Conservation (phyloP, 805 yeast species). For the Suhomyces faveliae region DNA sequence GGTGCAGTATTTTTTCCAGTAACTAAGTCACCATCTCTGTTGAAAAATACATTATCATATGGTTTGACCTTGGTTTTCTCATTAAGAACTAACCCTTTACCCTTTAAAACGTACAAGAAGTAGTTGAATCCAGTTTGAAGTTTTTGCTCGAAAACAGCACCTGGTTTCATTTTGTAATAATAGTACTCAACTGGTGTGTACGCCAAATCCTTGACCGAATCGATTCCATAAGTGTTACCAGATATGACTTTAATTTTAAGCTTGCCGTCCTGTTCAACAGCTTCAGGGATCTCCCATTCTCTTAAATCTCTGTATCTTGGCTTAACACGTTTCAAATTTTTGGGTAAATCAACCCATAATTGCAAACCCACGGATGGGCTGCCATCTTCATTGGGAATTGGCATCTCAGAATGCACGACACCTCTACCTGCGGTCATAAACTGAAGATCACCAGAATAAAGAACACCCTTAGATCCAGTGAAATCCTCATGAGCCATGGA, state of each 20-base stretch:
- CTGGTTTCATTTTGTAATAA: constrained; percentile 62
- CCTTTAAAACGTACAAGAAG: constrained; percentile 67
- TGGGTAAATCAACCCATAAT: constrained; percentile 85
- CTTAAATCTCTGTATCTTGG: constrained; percentile 81
- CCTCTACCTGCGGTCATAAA: constrained; percentile 95
- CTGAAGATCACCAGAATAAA: constrained; percentile 81
- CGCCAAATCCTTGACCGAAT: constrained; percentile 70
- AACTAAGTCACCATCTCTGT: constrained; percentile 58
- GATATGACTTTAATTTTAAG: constrained; percentile 69
- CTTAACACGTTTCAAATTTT: constrained; percentile 53
- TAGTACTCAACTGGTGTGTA: constrained; percentile 79
- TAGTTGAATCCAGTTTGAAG: constrained; percentile 62
- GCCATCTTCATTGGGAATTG: constrained; percentile 52
- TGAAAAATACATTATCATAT: constrained; percentile 59
- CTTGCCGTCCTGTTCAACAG: constrained; percentile 58
- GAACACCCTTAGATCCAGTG: constrained; percentile 74
- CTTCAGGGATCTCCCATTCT: constrained; percentile 69
- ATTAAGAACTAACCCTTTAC: constrained; percentile 49
- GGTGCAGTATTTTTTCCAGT: constrained; percentile 40
- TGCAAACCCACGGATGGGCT: constrained; percentile 64
- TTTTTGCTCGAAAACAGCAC: constrained; percentile 60
- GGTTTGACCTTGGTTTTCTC: constrained; percentile 41
- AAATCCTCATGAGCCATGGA: constrained; percentile 81
- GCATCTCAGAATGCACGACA: constrained; percentile 84
- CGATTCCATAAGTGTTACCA: constrained; percentile 73